Base-by-base conservation (phyloP, 768 basidiomycete genomes). In the Phallus indusiatus region DNA sequence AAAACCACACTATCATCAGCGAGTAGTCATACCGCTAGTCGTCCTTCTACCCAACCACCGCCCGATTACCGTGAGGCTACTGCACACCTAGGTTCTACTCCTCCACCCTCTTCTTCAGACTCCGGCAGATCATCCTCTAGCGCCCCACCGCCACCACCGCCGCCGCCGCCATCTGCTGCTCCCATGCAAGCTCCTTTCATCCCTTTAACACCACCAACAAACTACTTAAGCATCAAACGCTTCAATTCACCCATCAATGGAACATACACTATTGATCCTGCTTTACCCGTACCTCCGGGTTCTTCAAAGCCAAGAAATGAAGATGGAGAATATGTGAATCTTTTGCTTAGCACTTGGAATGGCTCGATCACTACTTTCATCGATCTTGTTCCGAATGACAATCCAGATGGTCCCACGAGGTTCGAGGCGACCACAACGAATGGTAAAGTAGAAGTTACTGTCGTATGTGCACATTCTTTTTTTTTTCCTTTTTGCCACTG, bases 281-380 rank as follows among this genome's bases (percentile, higher is more conserved):
- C 57, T 33, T 10, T 59, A 35, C 22, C 21, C 22, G n/a, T 20
- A 5, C 57, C 57, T 18, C 49, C 21, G 11, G 48, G 49, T 5
- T 28, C 50, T 11, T 34, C n/a, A 7, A 48, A 35, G 16, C 36
- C 50, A 20, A 28, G 21, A 22, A 49, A 48, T 20, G 49, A 11
- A 33, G 57, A 59, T 35, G 57, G 57, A n/a, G 9, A 53, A 16
- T 8, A 35, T n/a, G 24, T 59, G 18, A 50, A 59, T 51, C 18
- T 52, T 20, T 35, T 35, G 20, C 17, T 52, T 35, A 36, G 35
- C 7, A 28, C 49, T 17, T 17, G 37, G 18, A 59, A 59, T 35
- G 57, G 57, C 7, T 51, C 57, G n/a, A 42, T 59, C 21, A 48
- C 52, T 5, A 28, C 34, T 34, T 28, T 20, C 28, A 24, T 59